Conservation (phyloP, 495 filamentous ascomycete genomes). For the Aspergillus funiculosus region DNA sequence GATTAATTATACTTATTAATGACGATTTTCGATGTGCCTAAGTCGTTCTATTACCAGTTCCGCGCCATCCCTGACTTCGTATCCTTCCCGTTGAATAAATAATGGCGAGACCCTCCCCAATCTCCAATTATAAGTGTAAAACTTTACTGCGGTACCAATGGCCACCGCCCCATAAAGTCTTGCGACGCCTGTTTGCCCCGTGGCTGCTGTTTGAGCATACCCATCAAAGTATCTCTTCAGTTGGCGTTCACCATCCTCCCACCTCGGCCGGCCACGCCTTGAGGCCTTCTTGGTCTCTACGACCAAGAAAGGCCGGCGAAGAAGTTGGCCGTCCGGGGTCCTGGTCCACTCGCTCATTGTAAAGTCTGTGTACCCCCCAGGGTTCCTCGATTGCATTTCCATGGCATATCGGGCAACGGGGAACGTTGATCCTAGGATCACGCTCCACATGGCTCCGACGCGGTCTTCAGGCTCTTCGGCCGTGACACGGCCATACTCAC, state of each 20-base stretch:
- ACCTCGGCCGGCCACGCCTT: background rate
- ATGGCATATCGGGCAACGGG: background rate
- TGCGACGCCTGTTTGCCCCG: background rate
- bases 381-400: background rate
- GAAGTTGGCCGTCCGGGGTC: background rate
- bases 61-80: background rate
- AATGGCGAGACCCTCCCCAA: background rate
- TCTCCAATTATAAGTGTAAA: background rate
- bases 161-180: background rate
- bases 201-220: background rate
- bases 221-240: background rate
- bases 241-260: background rate
- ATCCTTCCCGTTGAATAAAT: background rate
- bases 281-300: background rate
- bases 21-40: background rate
- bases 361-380: background rate
- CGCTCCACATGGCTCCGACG: background rate
- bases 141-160: background rate
- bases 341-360: background rate
- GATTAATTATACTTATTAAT: conserved; percentile 1
- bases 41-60: background rate
- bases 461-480: background rate
- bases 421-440: background rate
- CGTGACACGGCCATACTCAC: background rate
- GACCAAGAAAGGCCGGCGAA: background rate